phyloP scores from a whole-genome alignment of 2,329 filamentous ascomycete species.

The Fusarium penzigii region DNA sequence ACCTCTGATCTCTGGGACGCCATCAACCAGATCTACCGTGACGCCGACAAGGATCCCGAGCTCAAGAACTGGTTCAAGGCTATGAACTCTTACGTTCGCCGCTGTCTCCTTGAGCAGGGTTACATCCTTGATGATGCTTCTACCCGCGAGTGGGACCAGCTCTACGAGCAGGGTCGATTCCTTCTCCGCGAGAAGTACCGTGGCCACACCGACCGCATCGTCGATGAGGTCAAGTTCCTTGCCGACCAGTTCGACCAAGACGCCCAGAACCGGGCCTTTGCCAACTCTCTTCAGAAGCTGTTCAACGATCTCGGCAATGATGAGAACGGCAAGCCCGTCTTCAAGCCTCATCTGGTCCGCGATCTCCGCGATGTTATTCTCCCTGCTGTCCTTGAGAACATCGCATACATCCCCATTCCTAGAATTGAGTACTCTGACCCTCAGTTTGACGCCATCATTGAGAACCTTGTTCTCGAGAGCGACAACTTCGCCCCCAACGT shows the following conservation, averaged over 20 bases:
- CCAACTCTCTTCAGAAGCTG: slow-evolving; percentile 73
- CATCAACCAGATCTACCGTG: slow-evolving; percentile 81
- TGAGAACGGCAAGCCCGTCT: slow-evolving; percentile 76
- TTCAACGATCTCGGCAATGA: slow-evolving; percentile 89
- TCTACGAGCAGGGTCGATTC: slow-evolving; percentile 84
- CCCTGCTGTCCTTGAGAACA: slow-evolving; percentile 77
- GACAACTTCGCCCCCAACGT: slow-evolving; percentile 97
- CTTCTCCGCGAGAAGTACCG: slow-evolving; percentile 89
- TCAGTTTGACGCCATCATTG: slow-evolving; percentile 82
- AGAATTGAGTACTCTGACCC: slow-evolving; percentile 90
- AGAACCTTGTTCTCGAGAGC: slow-evolving; percentile 93
- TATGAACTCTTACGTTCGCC: slow-evolving; percentile 76
- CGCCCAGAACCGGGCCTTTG: slow-evolving; percentile 81
- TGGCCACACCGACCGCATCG: slow-evolving; percentile 78
- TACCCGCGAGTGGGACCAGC: slow-evolving; percentile 76
- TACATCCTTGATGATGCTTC: slow-evolving; percentile 84
- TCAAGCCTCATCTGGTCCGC: slow-evolving; percentile 92
- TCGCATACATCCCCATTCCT: slow-evolving; percentile 89
- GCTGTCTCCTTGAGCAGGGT: slow-evolving; percentile 83
- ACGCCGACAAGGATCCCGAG: slow-evolving; percentile 84
- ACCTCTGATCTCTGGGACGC: slow-evolving; percentile 82
- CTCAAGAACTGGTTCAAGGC: slow-evolving; percentile 87
- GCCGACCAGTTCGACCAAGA: slow-evolving; percentile 88
- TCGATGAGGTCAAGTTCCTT: slow-evolving; percentile 90
- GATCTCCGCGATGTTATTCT: slow-evolving; percentile 86